Percentiles rank a stretch among this genome's conserved stretches.
These are phyloP conservation scores for Bremia lactucae DNA, from an alignment of 352 stramenopile genomes.

Conservation along the genomic window DNA sequence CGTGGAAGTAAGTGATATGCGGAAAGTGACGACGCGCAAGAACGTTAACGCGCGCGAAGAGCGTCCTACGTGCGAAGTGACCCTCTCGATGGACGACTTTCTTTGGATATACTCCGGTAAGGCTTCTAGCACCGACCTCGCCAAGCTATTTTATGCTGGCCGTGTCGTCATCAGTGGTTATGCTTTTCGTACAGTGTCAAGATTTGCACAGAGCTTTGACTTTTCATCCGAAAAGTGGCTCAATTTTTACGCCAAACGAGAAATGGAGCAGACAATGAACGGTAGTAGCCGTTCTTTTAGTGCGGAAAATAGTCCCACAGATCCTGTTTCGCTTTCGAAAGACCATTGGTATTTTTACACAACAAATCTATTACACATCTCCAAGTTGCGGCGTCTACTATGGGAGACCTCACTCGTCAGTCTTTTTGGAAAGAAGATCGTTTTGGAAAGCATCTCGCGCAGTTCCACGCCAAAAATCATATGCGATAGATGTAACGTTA, in stretches of 20 bases:
- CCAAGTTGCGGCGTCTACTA: slow-evolving; percentile 56
- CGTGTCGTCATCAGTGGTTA: slow-evolving; percentile 70
- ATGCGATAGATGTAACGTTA: slow-evolving; percentile 13
- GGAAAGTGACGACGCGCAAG: slow-evolving; percentile 43
- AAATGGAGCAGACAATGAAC: slow-evolving; percentile 30
- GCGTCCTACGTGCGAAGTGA: slow-evolving; percentile 61
- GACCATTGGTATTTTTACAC: slow-evolving; percentile 72
- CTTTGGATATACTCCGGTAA: slow-evolving; percentile 83
- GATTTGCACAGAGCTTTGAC: slow-evolving; percentile 79
- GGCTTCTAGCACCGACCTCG: slow-evolving; percentile 57
- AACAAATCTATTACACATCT: slow-evolving; percentile 49
- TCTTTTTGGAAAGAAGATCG: slow-evolving; percentile 51
- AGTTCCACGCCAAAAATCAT: slow-evolving; percentile 4
- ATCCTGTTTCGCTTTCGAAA: slow-evolving; percentile 42
- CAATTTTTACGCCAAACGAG: slow-evolving; percentile 60
- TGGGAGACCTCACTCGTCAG: slow-evolving; percentile 63
- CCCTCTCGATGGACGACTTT: slow-evolving; percentile 81
- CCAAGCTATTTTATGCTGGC: slow-evolving; percentile 75
- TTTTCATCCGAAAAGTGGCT: slow-evolving; percentile 75
- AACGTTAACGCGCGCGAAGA: slow-evolving; percentile 34
- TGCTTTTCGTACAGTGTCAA: slow-evolving; percentile 69
- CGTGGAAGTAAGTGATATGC: slow-evolving; percentile 42
- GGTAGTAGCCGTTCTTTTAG: slow-evolving; percentile 19
- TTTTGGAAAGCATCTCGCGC: slow-evolving; percentile 33
- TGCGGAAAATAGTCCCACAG: slow-evolving; percentile 29